phyloP scores from a whole-genome alignment of 176 grass and related monocot genomes.

The Miscanthus lutarioriparius region DNA sequence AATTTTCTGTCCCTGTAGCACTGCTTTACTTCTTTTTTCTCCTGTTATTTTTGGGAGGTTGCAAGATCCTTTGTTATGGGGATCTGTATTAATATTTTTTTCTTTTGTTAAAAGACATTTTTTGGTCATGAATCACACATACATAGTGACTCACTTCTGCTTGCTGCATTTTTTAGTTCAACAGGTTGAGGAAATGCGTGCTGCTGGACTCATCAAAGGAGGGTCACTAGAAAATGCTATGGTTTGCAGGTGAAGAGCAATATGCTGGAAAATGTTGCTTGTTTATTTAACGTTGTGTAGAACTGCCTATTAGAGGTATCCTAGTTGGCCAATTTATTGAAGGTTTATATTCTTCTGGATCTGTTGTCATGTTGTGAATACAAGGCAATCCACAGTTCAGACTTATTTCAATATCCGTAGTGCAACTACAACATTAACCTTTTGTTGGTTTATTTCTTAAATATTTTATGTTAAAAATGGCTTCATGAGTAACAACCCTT shows the following conservation, averaged over 20 bases:
- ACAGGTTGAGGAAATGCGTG: constrained; percentile 64
- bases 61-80: background rate
- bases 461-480: constrained; percentile 21
- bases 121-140: background rate
- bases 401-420: background rate
- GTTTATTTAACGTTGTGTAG: background rate
- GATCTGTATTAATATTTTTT: background rate
- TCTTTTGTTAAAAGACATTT: background rate
- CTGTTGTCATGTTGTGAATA: background rate
- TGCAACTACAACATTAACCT: background rate
- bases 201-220: constrained; percentile 85
- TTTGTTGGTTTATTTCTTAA: background rate
- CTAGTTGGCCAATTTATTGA: background rate
- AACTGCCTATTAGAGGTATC: constrained; percentile 4
- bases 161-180: constrained; percentile 20
- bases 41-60: background rate
- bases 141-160: background rate
- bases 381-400: background rate
- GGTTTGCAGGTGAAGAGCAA: constrained; percentile 75
- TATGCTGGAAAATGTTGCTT: constrained; percentile 19
- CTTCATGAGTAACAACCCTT: background rate
- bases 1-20: background rate
- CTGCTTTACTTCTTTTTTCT: background rate
- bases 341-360: background rate
- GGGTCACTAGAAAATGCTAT: constrained; percentile 88